phyloP scores from a whole-genome alignment of 352 stramenopile species.

The Poterioochromonas sp. region DNA sequence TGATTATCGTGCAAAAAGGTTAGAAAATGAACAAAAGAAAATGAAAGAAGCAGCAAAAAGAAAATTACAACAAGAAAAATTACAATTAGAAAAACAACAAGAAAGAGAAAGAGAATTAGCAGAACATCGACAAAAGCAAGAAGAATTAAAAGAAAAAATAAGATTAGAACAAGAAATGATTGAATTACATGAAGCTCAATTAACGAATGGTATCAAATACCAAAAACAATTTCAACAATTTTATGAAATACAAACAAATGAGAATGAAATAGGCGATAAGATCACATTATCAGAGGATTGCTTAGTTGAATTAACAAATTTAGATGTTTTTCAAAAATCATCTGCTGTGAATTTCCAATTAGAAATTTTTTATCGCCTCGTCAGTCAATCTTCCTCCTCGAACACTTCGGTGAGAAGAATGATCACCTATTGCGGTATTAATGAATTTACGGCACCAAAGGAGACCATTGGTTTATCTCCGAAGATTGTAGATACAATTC shows the following conservation, averaged over 20 bases:
- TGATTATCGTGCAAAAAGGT: not conserved
- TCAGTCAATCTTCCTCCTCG: not conserved
- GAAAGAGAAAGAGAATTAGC: not conserved
- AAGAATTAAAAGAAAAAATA: slow-evolving; percentile 2
- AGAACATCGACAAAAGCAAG: not conserved
- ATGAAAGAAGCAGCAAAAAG: not conserved
- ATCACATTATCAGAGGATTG: not conserved
- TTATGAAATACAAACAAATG: not conserved
- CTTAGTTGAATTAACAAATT: not conserved
- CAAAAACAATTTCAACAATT: not conserved
- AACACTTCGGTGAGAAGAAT: not conserved
- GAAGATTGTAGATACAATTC: not conserved
- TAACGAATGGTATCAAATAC: not conserved
- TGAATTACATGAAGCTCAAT: not conserved
- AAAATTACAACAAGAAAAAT: slow-evolving; percentile 1
- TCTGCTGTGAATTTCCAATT: too few relatives aligned
- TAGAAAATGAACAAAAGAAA: slow-evolving; percentile 30
- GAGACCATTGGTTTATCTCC: not conserved
- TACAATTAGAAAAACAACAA: not conserved
- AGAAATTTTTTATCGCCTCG: not conserved
- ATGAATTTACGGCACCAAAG: not conserved
- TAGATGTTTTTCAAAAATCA: not conserved
- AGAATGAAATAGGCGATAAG: slow-evolving; percentile 4
- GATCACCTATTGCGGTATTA: not conserved
- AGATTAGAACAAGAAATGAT: not conserved